These are phyloP conservation scores for Ceratocystis variospora DNA, from an alignment of 2,329 filamentous ascomycete species.

Conservation along the genomic window DNA sequence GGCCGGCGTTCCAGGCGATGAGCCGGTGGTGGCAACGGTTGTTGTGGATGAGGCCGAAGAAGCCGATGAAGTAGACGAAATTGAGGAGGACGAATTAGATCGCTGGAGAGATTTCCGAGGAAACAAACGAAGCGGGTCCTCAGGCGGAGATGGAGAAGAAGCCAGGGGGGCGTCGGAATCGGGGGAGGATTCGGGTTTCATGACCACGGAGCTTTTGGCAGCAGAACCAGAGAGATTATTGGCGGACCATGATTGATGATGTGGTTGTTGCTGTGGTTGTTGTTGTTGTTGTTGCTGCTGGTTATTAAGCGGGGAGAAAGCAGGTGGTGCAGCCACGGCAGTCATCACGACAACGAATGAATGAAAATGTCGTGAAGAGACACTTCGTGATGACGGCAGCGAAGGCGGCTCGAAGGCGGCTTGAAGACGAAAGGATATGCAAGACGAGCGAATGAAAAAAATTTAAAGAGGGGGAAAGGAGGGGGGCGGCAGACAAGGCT, in stretches of 20 bases:
- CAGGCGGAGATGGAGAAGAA: slow-evolving; percentile 36
- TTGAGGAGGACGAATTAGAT: slow-evolving; percentile 80
- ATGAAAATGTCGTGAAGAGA: slow-evolving; percentile 10
- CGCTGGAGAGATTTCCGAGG: slow-evolving; percentile 77
- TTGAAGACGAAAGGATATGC: neutral
- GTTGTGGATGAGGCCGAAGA: slow-evolving; percentile 46
- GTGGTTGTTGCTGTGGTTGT: slow-evolving; percentile 22
- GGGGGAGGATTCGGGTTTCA: neutral
- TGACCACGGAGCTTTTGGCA: neutral
- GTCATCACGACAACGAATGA: slow-evolving; percentile 36
- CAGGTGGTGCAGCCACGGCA: slow-evolving; percentile 52
- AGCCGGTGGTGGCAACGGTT: slow-evolving; percentile 48
- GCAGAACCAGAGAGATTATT: slow-evolving; percentile 21
- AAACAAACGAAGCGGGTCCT: slow-evolving; percentile 70
- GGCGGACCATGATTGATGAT: slow-evolving; percentile 24
- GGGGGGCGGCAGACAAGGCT: neutral
- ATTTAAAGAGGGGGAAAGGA: neutral
- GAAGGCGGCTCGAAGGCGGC: slow-evolving; percentile 2
- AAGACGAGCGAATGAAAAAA: neutral
- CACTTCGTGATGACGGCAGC: slow-evolving; percentile 2
- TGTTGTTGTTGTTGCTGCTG: slow-evolving; percentile 27
- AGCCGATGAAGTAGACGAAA: slow-evolving; percentile 50
- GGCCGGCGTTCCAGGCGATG: slow-evolving; percentile 47
- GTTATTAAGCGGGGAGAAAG: slow-evolving; percentile 49
- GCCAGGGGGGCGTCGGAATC: neutral